These are phyloP conservation scores for Kodamaea anthophila DNA, from an alignment of 1,139 yeast species.

Conservation along the genomic window DNA sequence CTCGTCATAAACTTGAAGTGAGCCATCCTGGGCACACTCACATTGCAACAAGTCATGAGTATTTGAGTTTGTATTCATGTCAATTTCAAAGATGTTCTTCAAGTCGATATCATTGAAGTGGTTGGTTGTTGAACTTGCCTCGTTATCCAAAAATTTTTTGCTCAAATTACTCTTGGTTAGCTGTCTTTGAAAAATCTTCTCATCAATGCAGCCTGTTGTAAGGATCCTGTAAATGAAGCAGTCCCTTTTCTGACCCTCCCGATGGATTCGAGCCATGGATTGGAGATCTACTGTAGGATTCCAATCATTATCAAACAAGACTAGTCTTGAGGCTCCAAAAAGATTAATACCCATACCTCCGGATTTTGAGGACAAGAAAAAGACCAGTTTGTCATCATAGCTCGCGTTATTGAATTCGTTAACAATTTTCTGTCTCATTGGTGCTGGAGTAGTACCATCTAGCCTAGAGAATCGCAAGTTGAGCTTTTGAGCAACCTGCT, in stretches of 20 bases:
- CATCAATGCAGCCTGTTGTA: slow-evolving; percentile 89
- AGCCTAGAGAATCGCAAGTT: slow-evolving; percentile 54
- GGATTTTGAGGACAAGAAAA: slow-evolving; percentile 79
- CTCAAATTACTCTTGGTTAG: slow-evolving; percentile 77
- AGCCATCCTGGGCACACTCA: slow-evolving; percentile 51
- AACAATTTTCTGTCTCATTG: slow-evolving; percentile 59
- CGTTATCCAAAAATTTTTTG: slow-evolving; percentile 64
- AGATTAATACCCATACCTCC: slow-evolving; percentile 94
- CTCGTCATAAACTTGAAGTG: slow-evolving; percentile 3
- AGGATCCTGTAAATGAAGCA: slow-evolving; percentile 79
- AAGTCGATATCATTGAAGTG: slow-evolving; percentile 61
- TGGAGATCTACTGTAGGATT: slow-evolving; percentile 91
- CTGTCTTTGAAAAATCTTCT: slow-evolving; percentile 92
- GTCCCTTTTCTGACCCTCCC: slow-evolving; percentile 84
- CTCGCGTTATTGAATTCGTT: slow-evolving; percentile 56
- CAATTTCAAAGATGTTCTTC: slow-evolving; percentile 65
- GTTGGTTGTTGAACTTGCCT: slow-evolving; percentile 24
- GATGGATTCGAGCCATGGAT: slow-evolving; percentile 91
- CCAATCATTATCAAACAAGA: slow-evolving; percentile 89
- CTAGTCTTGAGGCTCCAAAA: slow-evolving; percentile 81
- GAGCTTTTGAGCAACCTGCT: slow-evolving; percentile 45
- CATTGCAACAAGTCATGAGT: slow-evolving; percentile 87
- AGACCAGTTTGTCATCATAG: slow-evolving; percentile 46
- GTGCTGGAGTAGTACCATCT: slow-evolving; percentile 80
- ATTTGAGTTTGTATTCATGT: slow-evolving; percentile 49